Percentiles rank a stretch among this genome's conserved stretches.
Evolutionary conservation across 2,329 filamentous ascomycete genomes (phyloP).

Genomic region (Stachybotrys chartarum): DNA sequence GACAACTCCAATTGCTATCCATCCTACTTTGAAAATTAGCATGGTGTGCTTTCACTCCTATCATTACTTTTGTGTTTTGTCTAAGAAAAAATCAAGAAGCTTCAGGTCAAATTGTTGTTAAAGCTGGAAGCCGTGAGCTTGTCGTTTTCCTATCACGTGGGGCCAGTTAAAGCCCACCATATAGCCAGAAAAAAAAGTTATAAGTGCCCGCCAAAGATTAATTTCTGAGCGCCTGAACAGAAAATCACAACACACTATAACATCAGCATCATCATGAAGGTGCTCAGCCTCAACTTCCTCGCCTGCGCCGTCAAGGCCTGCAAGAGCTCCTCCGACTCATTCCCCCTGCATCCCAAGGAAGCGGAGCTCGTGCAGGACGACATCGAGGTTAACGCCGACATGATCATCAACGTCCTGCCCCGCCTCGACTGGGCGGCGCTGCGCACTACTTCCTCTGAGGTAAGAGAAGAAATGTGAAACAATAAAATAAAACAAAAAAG

Average conservation of each 20-base stretch:
- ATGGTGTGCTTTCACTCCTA: too few species aligned
- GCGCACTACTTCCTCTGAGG: slow-evolving; percentile 67
- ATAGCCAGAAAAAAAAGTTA: slow-evolving; percentile 18
- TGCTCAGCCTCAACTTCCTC: slow-evolving; percentile 92
- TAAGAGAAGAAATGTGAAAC: slow-evolving; percentile 27
- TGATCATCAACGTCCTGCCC: slow-evolving; percentile 79
- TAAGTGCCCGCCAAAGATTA: slow-evolving; percentile 12
- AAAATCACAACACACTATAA: background rate
- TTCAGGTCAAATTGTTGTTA: too few species aligned
- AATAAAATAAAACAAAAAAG: too few species aligned
- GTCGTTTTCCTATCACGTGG: slow-evolving; percentile 21
- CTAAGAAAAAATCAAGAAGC: too few species aligned
- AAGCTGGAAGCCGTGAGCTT: too few species aligned
- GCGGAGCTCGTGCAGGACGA: slow-evolving; percentile 87
- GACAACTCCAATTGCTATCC: too few species aligned
- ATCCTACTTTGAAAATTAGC: too few species aligned
- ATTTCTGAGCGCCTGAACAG: background rate
- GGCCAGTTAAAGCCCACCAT: slow-evolving; percentile 4
- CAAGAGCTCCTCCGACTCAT: slow-evolving; percentile 72
- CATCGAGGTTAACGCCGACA: slow-evolving; percentile 70
- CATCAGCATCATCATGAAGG: slow-evolving; percentile 59
- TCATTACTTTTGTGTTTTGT: too few species aligned
- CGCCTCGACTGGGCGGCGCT: slow-evolving; percentile 85
- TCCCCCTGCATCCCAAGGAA: slow-evolving; percentile 87
- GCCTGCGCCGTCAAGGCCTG: slow-evolving; percentile 94